Base-by-base conservation (phyloP, 75 land plant genomes). In the Cupressus sempervirens region DNA sequence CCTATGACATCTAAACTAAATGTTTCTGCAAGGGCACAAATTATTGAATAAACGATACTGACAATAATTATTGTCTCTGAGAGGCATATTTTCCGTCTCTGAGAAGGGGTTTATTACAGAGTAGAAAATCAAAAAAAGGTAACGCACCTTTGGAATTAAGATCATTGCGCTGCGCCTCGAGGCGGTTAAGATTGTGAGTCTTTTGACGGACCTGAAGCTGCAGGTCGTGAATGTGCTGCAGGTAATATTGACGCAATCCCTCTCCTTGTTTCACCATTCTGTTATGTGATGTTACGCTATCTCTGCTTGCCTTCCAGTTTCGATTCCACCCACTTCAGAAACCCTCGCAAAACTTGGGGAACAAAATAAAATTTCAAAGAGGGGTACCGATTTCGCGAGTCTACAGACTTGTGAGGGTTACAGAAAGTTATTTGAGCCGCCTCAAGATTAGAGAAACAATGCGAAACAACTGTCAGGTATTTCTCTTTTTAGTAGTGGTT, bases 131-230 rank as follows among this genome's bases (percentile, higher is more conserved):
- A 26, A 26, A 23, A 6, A n/a, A 62, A 62, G 5, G 23, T 20
- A 23, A 26, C n/a, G 9, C 26, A 95, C 99, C 99, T 92, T 88
- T 86, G 72, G 95, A 91, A 79, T 97, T 97, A 88, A 93, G 96
- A 79, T 97, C 98, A 81, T 97, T 97, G 26, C 99, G 93, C 90
- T 95, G 99, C 26, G 99, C 98, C 85, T 96, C 99, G n/a, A 97
- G 98, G 23, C 99, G 96, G 40, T 94, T 89, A 36, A 97, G 93
- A 65, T 97, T 93, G 89, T 94, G 93, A 29, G 91, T 89, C 83
- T 94, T 95, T 83, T 93, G 94, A 8, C 99, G 96, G 84, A 96
- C 84, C 85, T 94, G 98, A 46, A 94, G 96, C 79, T 89, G 89
- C 52, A 93, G 88, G 40, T 97, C 99, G 81, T 97, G 98, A 36